Percentiles rank a stretch among this genome's conserved stretches.
Conservation (phyloP, 2,329 filamentous ascomycete genomes). For the Phaeoacremonium minimum region DNA sequence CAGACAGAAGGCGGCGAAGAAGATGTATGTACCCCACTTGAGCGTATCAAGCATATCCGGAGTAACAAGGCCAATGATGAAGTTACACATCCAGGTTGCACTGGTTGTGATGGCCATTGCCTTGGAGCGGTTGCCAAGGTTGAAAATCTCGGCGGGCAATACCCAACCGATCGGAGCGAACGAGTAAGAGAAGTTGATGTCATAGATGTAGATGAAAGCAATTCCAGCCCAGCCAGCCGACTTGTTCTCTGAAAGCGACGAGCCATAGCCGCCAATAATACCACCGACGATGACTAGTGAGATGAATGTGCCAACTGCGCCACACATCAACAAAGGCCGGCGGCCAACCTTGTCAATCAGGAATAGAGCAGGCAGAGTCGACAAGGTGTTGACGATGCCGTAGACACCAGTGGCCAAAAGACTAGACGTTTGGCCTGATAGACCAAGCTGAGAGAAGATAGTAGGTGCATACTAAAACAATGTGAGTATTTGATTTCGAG, state of each 20-base stretch:
- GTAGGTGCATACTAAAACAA: conserved; percentile 34
- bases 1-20: conserved; percentile 49
- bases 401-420: conserved; percentile 33
- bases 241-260: conserved; percentile 37
- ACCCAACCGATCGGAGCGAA: conserved; percentile 49
- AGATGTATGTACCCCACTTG: conserved; percentile 42
- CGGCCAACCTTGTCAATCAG: conserved; percentile 54
- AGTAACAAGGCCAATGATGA: conserved; percentile 48
- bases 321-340: conserved; percentile 48
- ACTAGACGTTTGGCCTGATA: conserved; percentile 18
- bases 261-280: conserved; percentile 43
- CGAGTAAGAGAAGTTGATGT: conserved; percentile 26
- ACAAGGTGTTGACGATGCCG: conserved; percentile 47
- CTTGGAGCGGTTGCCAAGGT: conserved; percentile 46
- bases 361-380: conserved; percentile 50
- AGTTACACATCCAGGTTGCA: conserved; percentile 56
- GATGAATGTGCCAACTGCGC: conserved; percentile 44
- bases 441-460: conserved; percentile 25
- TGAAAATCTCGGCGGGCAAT: conserved; percentile 52
- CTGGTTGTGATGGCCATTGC: conserved; percentile 53
- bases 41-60: conserved; percentile 48
- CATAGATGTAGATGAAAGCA: conserved; percentile 55
- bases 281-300: conserved; percentile 52
- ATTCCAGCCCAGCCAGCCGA: conserved; percentile 55
- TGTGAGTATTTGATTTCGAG: conserved; percentile 15